Evolutionary conservation across 2,329 filamentous ascomycete genomes (phyloP), one percentile per base, ranked within the genome.

Genomic region (Camptophora hylomeconis): DNA sequence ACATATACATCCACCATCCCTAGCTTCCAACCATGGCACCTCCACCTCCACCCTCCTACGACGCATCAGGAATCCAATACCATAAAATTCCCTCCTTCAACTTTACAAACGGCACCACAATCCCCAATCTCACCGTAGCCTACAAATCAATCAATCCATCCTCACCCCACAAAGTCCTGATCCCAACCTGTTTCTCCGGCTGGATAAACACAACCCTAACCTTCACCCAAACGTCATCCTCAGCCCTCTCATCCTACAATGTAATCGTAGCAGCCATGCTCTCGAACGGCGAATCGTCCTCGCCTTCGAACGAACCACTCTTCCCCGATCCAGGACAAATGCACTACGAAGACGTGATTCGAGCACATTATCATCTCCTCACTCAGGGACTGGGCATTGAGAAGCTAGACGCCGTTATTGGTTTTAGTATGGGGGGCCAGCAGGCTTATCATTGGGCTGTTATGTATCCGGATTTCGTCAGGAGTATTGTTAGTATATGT

Each of bases 151-250:
- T 57, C 43, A 61, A 61, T 37, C 44, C 53, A 6, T 47, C 45
- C 9, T 35, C 38, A 4, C 47, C 46, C 15, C 54, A 60, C 25
- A 47, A 45, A n/a, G 57, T 59, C 10, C 45, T 71, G 9, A 57
- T 72, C 8, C 58, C 63, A 14, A 71, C 67, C 2, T 72, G 67
- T 45, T 72, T 66, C 44, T 57, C 60, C 4, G 68, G 69, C 14
- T 54, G 54, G 6, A 57, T 73, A 11, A 54, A 58, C 17, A 55
- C 48, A 2, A 70, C 67, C 1, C 40, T 63, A 3, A 65, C 53
- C 24, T 69, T 67, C 38, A 50, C 59, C 26, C 42, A 45, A 24
- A 29, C 37, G 6, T 24, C 31, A 3, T 26, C 47, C 4, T 53
- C 54, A 4, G 54, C 57, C 0, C 44, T 66, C 2, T 45, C 42